A percentile compares a stretch with the other conserved stretches of the same genome.
Conservation (phyloP, 371 early-diverging fungal species). For the Mucor saturninus region DNA sequence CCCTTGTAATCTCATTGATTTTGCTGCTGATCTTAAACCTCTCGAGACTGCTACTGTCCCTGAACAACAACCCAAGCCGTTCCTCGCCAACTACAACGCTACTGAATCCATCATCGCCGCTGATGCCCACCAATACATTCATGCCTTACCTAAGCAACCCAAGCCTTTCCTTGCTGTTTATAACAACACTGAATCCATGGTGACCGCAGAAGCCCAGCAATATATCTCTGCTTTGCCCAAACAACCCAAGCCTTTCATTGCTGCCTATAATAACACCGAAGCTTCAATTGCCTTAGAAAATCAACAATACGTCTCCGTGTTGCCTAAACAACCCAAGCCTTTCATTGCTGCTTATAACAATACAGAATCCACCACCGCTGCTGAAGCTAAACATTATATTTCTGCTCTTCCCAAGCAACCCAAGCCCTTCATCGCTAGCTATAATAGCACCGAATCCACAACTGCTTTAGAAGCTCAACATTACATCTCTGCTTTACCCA, state of each 20-base stretch:
- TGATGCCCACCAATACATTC: not conserved
- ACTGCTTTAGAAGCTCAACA: not conserved
- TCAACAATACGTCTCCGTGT: not conserved
- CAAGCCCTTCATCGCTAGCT: conserved; percentile 11
- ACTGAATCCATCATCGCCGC: not conserved
- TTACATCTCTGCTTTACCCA: not conserved
- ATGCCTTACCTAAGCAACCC: conserved; percentile 1
- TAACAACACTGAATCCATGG: conserved; percentile 5
- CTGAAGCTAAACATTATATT: conserved; percentile 2
- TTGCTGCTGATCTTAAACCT: not conserved
- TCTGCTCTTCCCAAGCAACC: conserved; percentile 3
- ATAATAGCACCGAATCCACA: conserved; percentile 6
- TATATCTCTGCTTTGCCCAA: conserved; percentile 1
- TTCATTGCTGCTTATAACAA: conserved; percentile 16
- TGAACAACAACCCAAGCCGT: not conserved
- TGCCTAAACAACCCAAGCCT: conserved; percentile 7
- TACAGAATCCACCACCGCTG: conserved; percentile 1
- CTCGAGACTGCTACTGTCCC: not conserved
- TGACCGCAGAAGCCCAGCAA: not conserved
- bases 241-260: conserved; percentile 8
- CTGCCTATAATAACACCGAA: conserved; percentile 10
- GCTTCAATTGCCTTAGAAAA: not conserved
- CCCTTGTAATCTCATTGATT: too few relatives aligned
- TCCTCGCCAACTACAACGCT: not conserved
- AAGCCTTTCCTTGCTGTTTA: conserved; percentile 13